Evolutionary conservation across 2,329 filamentous ascomycete genomes (phyloP), one percentile per base, ranked within the genome.

Genomic region (Diaporthe vaccinii): DNA sequence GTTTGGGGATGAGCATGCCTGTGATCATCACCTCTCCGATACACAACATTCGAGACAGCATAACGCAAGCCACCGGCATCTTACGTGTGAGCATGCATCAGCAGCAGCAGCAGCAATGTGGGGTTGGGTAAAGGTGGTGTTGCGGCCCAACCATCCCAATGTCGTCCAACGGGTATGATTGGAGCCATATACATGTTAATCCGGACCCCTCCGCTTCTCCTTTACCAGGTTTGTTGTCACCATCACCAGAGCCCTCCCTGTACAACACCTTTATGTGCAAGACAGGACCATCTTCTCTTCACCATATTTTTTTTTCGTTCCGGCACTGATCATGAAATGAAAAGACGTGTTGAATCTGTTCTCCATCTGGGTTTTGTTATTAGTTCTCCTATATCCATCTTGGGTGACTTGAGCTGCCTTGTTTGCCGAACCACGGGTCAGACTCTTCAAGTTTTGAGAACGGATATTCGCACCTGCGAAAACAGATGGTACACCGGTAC

Each of bases 21-120:
- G 20, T 68, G 31, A 25, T 51, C 31, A 3, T 51, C 36, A 67
- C 25, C 36, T 36, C 7, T 36, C 62, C 44, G 62, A 51, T 39
- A 36, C 62, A 68, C 62, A 51, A 25, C 44, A 68, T 68, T 15
- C 44, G 20, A 51, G 62, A 68, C 62, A 68, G 15, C 17, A 34
- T 51, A 22, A 49, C 17, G 61, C 44, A 46, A 17, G 28, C 44
- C 44, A 68, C 31, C 25, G 28, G 46, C 4, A 25, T 51, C 20
- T 39, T n/a, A 25, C 31, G 31, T 51, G 31, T 31, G 62, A 4
- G 28, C 61, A 25, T 51, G 15, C 41, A 49, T 49, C 28, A 67
- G 9, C 61, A 20, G 28, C 61, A 20, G 28, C 61, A 67, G 17
- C 20, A 9, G 25, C 20, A 9, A n/a, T 46, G 62, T 51, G 62